These are phyloP conservation scores for Exophiala viscosa DNA, from an alignment of 2,329 filamentous ascomycete species.

Conservation along the genomic window DNA sequence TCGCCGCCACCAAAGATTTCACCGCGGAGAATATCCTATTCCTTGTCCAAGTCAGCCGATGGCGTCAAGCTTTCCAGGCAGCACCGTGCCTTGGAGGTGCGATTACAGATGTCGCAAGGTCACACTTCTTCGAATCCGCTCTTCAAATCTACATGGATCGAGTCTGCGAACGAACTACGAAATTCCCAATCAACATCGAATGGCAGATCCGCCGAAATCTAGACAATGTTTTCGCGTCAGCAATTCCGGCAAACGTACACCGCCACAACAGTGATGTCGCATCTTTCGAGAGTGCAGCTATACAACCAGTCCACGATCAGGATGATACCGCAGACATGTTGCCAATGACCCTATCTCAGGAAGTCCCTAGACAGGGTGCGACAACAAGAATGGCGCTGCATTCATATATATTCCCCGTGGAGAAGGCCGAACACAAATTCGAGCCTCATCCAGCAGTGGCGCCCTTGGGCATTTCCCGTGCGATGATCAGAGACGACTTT, in stretches of 20 bases:
- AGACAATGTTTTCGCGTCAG: conserved; percentile 8
- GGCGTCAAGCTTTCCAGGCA: conserved; percentile 42
- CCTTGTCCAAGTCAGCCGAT: conserved; percentile 54
- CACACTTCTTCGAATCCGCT: conserved; percentile 47
- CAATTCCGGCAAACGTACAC: background rate
- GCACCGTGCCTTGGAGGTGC: background rate
- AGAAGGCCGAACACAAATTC: conserved; percentile 11
- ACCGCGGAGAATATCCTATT: conserved; percentile 66
- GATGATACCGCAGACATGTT: too few relatives aligned
- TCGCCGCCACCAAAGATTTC: conserved; percentile 61
- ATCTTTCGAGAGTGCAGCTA: too few relatives aligned
- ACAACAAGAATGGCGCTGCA: too few relatives aligned
- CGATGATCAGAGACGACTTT: conserved; percentile 35
- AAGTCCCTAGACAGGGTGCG: too few relatives aligned
- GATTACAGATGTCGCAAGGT: conserved; percentile 8
- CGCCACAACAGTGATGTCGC: too few relatives aligned
- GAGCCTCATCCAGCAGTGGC: conserved; percentile 21
- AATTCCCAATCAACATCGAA: conserved; percentile 57
- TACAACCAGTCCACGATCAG: background rate
- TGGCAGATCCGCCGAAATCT: conserved; percentile 13
- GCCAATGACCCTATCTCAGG: background rate
- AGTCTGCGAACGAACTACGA: conserved; percentile 54
- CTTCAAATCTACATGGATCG: conserved; percentile 57
- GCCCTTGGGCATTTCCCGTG: conserved; percentile 27
- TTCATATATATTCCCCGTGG: background rate